Conservation (phyloP, 805 yeast genomes). For the Candida insectalens region DNA sequence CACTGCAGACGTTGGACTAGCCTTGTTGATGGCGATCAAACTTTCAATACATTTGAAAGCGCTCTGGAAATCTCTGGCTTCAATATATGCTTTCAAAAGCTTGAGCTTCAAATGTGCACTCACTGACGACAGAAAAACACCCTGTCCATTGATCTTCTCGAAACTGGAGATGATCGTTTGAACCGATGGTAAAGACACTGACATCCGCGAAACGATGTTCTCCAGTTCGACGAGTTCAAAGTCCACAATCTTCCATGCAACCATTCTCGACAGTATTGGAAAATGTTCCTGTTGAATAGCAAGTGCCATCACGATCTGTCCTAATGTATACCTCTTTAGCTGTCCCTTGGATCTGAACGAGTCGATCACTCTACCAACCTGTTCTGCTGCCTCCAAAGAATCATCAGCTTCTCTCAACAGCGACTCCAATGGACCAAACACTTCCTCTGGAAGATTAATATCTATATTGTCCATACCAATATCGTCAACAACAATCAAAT, state of each 20-base stretch:
- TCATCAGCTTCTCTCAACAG: too few relatives aligned
- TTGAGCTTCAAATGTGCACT: constrained; percentile 6
- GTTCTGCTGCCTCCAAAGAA: too few relatives aligned
- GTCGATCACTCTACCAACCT: too few relatives aligned
- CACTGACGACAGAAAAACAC: constrained; percentile 2
- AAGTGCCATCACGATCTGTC: too few relatives aligned
- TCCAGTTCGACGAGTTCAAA: neutral
- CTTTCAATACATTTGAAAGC: constrained; percentile 10
- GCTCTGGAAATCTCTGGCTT: constrained; percentile 10
- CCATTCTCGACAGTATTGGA: too few relatives aligned
- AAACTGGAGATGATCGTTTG: neutral
- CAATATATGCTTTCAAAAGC: constrained; percentile 9
- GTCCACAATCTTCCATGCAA: neutral
- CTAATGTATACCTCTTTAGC: too few relatives aligned
- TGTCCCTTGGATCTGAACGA: too few relatives aligned
- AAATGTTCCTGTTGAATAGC: too few relatives aligned
- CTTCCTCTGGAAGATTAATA: too few relatives aligned
- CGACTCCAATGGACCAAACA: too few relatives aligned
- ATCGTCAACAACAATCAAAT: neutral
- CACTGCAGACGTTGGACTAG: constrained; percentile 8
- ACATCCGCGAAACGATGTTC: too few relatives aligned
- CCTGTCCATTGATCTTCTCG: neutral
- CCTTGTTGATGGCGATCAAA: constrained; percentile 4
- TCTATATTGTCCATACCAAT: too few relatives aligned
- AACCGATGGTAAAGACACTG: constrained; percentile 2